Evolutionary conservation across 306 rosid genomes (phyloP), one percentile per base, ranked within the genome.

Genomic region (Acacia crassicarpa): DNA sequence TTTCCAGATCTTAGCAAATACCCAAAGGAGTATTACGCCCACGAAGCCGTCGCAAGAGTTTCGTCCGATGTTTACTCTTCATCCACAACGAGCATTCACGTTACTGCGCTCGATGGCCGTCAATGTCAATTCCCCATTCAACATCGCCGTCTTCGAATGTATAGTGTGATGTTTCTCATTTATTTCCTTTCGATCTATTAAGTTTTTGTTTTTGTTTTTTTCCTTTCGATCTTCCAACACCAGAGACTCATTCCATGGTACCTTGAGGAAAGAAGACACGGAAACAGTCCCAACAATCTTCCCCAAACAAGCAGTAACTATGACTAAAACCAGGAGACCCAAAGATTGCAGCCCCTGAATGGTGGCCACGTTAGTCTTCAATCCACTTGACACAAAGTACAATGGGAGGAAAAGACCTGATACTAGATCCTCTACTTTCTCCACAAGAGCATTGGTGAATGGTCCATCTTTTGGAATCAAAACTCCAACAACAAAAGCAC

Each of bases 391-490:
- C 62, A 92, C 96, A 70, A 92, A 94, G 87, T 89, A 94, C 72
- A 94, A 83, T 0, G 98, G 97, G 38, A 94, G 93, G 72, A 92
- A 85, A 20, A 94, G 87, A 85, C 96, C 91, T 6, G 98, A 91
- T 32, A 94, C 94, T 86, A 92, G 94, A 91, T 94, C 98, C 88
- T 94, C 98, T 63, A 91, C 85, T 87, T 94, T 92, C 78, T 92
- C 98, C 80, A 91, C 94, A 40, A 94, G 90, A 54, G 93, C 90
- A 13, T 89, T 85, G 12, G 91, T 90, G 79, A 94, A 86, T 20
- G 93, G 90, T 27, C 96, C 93, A 30, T 91, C 97, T 85, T 88
- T 94, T 2, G 94, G 97, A 73, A 94, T 81, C 68, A 94, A 80
- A 74, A 94, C 74, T 76, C 98, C 98, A 27, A 92, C 62, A 44